phyloP scores from a whole-genome alignment of 176 grass and related monocot genomes.

The Alopecurus myosuroides region DNA sequence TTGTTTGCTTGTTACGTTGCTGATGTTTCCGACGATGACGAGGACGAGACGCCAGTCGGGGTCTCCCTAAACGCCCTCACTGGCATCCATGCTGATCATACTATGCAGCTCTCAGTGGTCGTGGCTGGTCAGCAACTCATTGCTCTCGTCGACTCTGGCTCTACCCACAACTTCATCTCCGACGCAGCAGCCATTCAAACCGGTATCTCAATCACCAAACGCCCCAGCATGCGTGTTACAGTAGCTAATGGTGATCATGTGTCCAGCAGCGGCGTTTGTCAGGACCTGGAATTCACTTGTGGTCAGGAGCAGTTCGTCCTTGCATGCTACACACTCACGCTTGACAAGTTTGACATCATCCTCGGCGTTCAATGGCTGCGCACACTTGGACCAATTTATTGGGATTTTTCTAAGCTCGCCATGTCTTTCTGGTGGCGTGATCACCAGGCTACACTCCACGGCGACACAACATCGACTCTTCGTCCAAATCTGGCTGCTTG shows the following conservation, averaged over 20 bases:
- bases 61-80: no score
- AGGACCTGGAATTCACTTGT: background rate
- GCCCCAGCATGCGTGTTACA: background rate
- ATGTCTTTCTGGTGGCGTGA: background rate
- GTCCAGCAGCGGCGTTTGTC: background rate
- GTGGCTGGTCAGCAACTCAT: no score
- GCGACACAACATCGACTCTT: no score
- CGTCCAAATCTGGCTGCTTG: no score
- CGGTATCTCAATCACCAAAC: no score
- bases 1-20: background rate
- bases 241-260: background rate
- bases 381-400: background rate
- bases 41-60: no score
- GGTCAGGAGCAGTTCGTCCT: background rate
- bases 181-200: no score
- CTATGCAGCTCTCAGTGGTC: no score
- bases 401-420: background rate
- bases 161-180: no score
- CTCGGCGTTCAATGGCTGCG: background rate
- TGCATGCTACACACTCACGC: background rate
- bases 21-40: background rate
- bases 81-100: no score
- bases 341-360: background rate
- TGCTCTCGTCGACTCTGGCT: no score
- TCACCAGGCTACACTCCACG: background rate